Base-by-base conservation (phyloP, 257 asterid genomes). In the Fraxinus quadrangulata region DNA sequence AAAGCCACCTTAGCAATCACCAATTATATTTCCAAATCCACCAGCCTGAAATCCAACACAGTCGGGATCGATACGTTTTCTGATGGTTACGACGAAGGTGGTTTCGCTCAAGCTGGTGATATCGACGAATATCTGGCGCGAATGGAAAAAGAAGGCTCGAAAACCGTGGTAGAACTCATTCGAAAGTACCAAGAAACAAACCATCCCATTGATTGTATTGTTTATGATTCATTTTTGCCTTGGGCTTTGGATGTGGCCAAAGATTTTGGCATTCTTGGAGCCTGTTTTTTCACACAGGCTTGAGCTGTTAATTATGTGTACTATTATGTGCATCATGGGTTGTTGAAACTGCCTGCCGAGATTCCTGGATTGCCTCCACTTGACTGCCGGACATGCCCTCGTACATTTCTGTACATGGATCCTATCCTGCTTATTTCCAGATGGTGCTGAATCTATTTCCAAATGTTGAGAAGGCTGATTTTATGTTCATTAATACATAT, bases 191-290 rank as follows among this genome's bases (percentile, higher is more conserved):
- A 74, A 23, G 73, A 75, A 0, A 72, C 81, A 0, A 81, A 70
- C 2, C 1, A 71, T 14, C 89, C 91, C 14, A 30, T 91, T 21
- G 87, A 88, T 79, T 90, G 95, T 77, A 70, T 91, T 30, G 83
- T 93, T 0, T 91, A 91, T 68, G 98, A 93, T 81, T 81, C 95
- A 1, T 90, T 93, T 65, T 68, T 93, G 87, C 89, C 94, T 4
- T 93, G 97, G 98, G 89, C 81, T 79, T 79, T 91, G 83, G 92
- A 86, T 14, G 90, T 93, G 63, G 91, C 88, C 0, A 77, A 85
- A 11, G 79, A 75, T 6, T 71, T 28, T 51, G 88, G 68, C 0
- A 49, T 91, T 13, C 71, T 87, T 70, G 87, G 84, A 1, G 91
- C 88, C 45, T 75, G 82, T 24, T 91, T 93, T 51, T 91, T 91